Base-by-base conservation (phyloP, 2,329 filamentous ascomycete species). In the Diaporthe sp. region DNA sequence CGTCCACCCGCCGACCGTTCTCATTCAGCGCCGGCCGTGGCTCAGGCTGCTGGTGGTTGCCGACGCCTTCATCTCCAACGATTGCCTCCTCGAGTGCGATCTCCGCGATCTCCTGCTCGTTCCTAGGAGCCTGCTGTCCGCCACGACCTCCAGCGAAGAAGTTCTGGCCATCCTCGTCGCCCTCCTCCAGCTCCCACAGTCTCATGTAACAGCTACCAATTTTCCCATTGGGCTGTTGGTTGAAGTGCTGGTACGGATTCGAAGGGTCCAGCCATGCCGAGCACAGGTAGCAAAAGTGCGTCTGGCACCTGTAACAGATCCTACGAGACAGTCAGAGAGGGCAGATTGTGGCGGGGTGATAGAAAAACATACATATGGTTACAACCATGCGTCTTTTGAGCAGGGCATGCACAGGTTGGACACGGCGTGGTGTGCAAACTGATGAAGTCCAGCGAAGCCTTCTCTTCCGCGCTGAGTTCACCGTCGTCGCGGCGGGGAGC, bases 251-350 rank as follows among this genome's bases (percentile, higher is more conserved):
- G 81, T 98, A 98, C 1, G 96, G 96, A 79, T 98, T 97, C 25
- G 86, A 88, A 0, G 94, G 91, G 74, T 93, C 90, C 57, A 99
- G 88, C 94, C 95, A 98, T n/a, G 92, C 90, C 0, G 94, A 93
- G 82, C 97, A 98, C 1, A 98, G 89, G 80, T 98, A 98, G 86
- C 97, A 99, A 83, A 98, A 98, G 83, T 98, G 96, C 2, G 95
- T 94, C 71, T 93, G 89, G 86, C 97, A 99, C 78, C 94, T 92
- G 83, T 93, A 95, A 85, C 96, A 98, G 68, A 93, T 94, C 75
- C 75, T 76, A 34, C 15, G 8, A n/a, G 25, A 31, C n/a, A 28
- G 39, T 76, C 8, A 75, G 72, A n/a, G 72, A 34, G 49, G 17
- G 60, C 37, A 25, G 17, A 8, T 4, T 3, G 15, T 25, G 9